Base-by-base conservation (phyloP, 257 asterid genomes). In the Salvia miltiorrhiza region DNA sequence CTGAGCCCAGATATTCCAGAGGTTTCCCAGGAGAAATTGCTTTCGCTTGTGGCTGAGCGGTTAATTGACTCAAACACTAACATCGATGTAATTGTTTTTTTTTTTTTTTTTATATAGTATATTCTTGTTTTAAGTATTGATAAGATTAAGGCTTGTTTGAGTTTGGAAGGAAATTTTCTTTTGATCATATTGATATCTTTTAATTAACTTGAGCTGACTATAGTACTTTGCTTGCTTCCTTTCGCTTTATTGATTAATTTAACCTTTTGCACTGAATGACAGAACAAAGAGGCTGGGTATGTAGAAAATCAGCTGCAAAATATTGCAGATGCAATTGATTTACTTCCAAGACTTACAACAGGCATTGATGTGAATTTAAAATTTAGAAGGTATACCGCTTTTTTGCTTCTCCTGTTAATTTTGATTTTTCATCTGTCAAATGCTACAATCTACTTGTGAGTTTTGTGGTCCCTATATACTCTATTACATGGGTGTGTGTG, bases 351-450 rank as follows among this genome's bases (percentile, higher is more conserved):
- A 72, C 97, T 94, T 56, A 78, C 97, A 0, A 94, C 97, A 59
- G 99, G 99, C 33, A 90, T 94, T 82, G 99, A 94, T 78, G 97
- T 94, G 66, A 94, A 94, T 69, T 67, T 91, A 69, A 89, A 91
- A 75, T 94, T 91, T 76, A 82, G 85, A 76, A 87, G 96, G 99
- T 89, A 77, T 54, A 54, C 17, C 32, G n/a, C 44, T 68, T 54
- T 5, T 12, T 24, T 28, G 24, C 48, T 59, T 73, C 77, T 37
- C n/a, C 61, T 55, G 35, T 40, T 7, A 7, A 17, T 72, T 55
- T 53, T 48, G 21, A 55, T 28, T 49, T 40, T 43, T 57, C 40
- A 41, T 24, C 50, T 50, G 26, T 57, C 58, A 68, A 68, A 28
- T 39, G 47, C 61, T 57, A 8, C 33, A 33, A 7, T 47, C 9